A percentile compares a stretch with the other conserved stretches of the same genome.
Evolutionary conservation across 2,329 filamentous ascomycete species (phyloP).

Genomic region (Stachybotrys chartarum): DNA sequence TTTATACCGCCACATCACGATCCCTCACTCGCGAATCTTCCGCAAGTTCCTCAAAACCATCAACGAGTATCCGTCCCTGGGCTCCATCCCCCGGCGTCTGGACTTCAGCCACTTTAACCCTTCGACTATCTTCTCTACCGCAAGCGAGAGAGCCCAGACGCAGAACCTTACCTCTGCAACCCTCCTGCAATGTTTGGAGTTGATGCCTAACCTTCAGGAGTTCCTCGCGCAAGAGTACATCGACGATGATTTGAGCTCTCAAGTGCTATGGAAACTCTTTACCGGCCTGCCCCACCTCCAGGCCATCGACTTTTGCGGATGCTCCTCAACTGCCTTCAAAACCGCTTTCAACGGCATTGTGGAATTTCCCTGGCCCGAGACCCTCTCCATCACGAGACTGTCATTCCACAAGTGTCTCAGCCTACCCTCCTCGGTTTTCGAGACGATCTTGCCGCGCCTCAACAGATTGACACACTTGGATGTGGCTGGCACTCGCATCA

Average conservation of each 20-base stretch:
- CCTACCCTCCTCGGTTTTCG: slow-evolving; percentile 59
- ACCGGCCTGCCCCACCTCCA: slow-evolving; percentile 56
- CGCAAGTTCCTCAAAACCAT: slow-evolving; percentile 72
- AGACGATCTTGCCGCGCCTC: slow-evolving; percentile 64
- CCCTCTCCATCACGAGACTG: slow-evolving; percentile 56
- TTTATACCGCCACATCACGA: slow-evolving; percentile 72
- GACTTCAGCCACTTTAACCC: slow-evolving; percentile 86
- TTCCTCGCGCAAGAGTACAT: slow-evolving; percentile 77
- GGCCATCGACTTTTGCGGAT: slow-evolving; percentile 72
- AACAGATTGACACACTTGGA: slow-evolving; percentile 67
- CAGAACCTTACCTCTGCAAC: slow-evolving; percentile 71
- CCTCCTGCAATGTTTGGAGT: slow-evolving; percentile 60
- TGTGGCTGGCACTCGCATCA: slow-evolving; percentile 71
- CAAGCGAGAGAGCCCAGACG: slow-evolving; percentile 66
- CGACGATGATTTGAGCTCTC: slow-evolving; percentile 64
- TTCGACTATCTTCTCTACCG: slow-evolving; percentile 66
- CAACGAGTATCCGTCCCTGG: slow-evolving; percentile 57
- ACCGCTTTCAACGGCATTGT: slow-evolving; percentile 54
- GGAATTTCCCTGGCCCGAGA: slow-evolving; percentile 41
- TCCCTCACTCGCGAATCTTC: slow-evolving; percentile 78
- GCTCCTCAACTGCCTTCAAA: slow-evolving; percentile 61
- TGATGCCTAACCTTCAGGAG: slow-evolving; percentile 68
- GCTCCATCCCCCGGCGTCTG: slow-evolving; percentile 68
- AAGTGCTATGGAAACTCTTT: slow-evolving; percentile 65
- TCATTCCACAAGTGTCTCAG: slow-evolving; percentile 75